These are phyloP conservation scores for Rubroboletus pulcherrimus DNA, from an alignment of 768 basidiomycete species.

Conservation along the genomic window DNA sequence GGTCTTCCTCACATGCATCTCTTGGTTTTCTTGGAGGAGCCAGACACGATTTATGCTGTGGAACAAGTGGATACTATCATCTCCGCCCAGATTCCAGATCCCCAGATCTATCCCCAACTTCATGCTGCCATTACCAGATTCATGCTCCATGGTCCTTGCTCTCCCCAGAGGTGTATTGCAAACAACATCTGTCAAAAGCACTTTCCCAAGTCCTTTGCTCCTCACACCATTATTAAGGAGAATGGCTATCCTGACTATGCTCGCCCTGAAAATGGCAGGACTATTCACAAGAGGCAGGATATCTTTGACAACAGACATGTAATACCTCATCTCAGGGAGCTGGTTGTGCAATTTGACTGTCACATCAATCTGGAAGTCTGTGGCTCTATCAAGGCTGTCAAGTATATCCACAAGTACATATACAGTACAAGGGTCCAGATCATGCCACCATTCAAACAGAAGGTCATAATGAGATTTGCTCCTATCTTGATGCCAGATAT, in stretches of 20 bases:
- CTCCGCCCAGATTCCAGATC: not conserved
- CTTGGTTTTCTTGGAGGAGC: not conserved
- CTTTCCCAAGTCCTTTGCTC: too few relatives aligned
- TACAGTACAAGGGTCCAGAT: too few relatives aligned
- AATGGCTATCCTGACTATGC: too few relatives aligned
- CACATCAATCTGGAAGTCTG: too few relatives aligned
- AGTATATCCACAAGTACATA: too few relatives aligned
- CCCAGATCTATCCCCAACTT: not conserved
- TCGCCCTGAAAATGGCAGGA: not conserved
- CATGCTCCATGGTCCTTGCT: too few relatives aligned
- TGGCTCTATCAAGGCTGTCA: not conserved
- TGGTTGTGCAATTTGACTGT: not conserved
- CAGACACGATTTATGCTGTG: not conserved
- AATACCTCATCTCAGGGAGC: not conserved
- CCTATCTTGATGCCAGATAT: not conserved
- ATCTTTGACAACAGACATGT: not conserved
- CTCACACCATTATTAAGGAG: too few relatives aligned
- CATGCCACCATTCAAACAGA: too few relatives aligned
- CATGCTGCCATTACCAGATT: too few relatives aligned
- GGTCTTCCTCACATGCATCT: not conserved
- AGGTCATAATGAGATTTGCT: not conserved
- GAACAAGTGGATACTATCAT: not conserved
- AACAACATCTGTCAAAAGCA: too few relatives aligned
- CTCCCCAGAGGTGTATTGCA: too few relatives aligned
- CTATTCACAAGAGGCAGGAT: not conserved